Conservation (phyloP, 176 grass and related monocot species). For the Eremochloa ophiuroides region DNA sequence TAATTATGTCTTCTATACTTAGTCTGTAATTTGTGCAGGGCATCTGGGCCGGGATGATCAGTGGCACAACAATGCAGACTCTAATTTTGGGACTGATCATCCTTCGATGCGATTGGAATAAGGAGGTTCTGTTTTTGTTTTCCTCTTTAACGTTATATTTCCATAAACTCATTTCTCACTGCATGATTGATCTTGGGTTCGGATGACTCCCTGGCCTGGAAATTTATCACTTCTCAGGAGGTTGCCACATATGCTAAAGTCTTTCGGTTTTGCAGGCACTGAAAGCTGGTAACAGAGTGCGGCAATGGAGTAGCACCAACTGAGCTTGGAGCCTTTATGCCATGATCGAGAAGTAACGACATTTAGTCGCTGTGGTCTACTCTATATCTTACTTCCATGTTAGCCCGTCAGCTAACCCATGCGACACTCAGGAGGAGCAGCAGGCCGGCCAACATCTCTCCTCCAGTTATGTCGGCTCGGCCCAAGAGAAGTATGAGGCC, state of each 20-base stretch:
- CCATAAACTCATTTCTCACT: background rate
- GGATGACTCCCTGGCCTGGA: no score
- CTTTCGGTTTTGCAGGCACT: slow-evolving; percentile 13
- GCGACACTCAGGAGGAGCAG: no score
- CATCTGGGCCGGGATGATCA: slow-evolving; percentile 48
- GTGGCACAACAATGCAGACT: slow-evolving; percentile 36
- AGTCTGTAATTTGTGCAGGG: background rate
- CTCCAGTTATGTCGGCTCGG: no score
- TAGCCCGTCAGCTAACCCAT: no score
- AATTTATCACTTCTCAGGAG: background rate
- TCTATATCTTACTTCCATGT: background rate
- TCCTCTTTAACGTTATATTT: background rate
- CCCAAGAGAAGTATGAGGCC: no score
- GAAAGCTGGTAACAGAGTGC: slow-evolving; percentile 11
- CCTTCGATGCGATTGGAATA: slow-evolving; percentile 29
- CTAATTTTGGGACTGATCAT: slow-evolving; percentile 20
- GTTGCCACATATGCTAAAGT: background rate
- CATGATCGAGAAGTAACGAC: background rate
- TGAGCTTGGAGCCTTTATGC: background rate
- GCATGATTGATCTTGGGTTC: background rate
- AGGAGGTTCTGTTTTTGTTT: slow-evolving; percentile 26
- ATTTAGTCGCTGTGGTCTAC: background rate
- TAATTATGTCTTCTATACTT: background rate
- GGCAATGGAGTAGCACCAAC: background rate
- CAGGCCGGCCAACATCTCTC: no score